Evolutionary conservation across 768 basidiomycete species (phyloP), one percentile per base, ranked within the genome.

Genomic region (Lyophyllum shimeji): DNA sequence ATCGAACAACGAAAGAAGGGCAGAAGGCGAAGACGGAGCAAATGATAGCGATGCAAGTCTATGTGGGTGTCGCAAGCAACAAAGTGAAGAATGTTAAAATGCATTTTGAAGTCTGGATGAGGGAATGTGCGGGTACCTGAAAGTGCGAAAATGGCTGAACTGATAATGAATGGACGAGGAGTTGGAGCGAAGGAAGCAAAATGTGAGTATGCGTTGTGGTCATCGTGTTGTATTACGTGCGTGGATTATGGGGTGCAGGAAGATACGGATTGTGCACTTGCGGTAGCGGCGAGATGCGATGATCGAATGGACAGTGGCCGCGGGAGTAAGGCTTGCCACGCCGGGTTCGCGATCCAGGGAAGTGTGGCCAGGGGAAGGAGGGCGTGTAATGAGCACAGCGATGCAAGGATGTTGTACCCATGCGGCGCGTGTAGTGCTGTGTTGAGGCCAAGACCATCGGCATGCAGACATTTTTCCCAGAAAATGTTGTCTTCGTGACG

Each of bases 1-100:
- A 40, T 54, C 50, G 47, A 40, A 18, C 48, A 51, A 59, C 50
- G 29, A 5, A 53, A 52, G 23, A 45, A 55, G 39, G 46, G 44
- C 12, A 37, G 31, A 51, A n/a, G 44, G 29, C 17, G 47, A 48
- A 31, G 17, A 37, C 49, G 23, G 39, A 47, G 39, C 51, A 60
- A 54, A 56, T 50, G 47, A 52, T 55, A 58, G 53, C 15, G 46
- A 53, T 18, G n/a, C n/a, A 39, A 24, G 49, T 47, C 43, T 44
- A 25, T 46, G 15, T n/a, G n/a, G 46, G 55, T 60, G 58, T 60
- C 58, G 50, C 52, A 56, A 54, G 55, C 46, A 56, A 58, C 37
- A 47, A 54, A 47, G 40, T 53, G 21, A 21, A 49, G 48, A 53
- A 44, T 46, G 53, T 37, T 42, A 52, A 40, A 42, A 58, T 47